Evolutionary conservation across 495 filamentous ascomycete species (phyloP), one percentile per base, ranked within the genome.

Genomic region (Aspergillus conjunctus): DNA sequence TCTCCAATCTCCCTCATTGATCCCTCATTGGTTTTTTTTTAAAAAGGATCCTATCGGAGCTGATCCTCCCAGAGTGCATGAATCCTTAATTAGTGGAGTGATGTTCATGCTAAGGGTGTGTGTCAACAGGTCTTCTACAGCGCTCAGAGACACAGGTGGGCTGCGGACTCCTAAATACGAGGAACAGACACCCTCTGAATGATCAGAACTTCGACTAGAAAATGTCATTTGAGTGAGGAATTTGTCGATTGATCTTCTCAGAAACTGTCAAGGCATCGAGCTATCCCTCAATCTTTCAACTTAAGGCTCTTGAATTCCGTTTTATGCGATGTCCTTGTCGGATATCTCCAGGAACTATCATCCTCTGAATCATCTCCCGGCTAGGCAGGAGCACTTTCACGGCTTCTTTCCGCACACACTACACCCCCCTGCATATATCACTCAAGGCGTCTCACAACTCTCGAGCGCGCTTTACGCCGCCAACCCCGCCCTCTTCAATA

Each of bases 311-410:
- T 33, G 11, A 17, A 31, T 32, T 50, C 31, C 37, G 11, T 17
- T 61, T 60, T 68, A 71, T 77, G 76, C 73, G 62, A 78, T 80
- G 77, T 77, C 74, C 75, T 64, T 80, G 63, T 72, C 72, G 67
- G 71, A 76, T 70, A 54, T 70, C 32, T 63, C 64, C 53, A 75
- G 72, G 68, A 73, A 66, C 69, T 71, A 76, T 62, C 66, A 66
- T 71, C 68, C 72, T 73, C 65, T 77, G 60, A 66, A 68, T 63
- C 67, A 73, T 43, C 69, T 71, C 59, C 68, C 66, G 56, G 62
- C 70, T 51, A 73, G 70, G 62, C 73, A 75, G 59, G 68, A 71
- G 41, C 48, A 67, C 51, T 21, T 52, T 52, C 46, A 66, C 22
- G 48, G 18, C 41, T 56, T 67, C n/a, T 64, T 61, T 20, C 48